Percentiles rank a stretch among this genome's conserved stretches.
These are phyloP conservation scores for Leucogyrophana mollusca DNA, from an alignment of 768 basidiomycete genomes.

Conservation along the genomic window DNA sequence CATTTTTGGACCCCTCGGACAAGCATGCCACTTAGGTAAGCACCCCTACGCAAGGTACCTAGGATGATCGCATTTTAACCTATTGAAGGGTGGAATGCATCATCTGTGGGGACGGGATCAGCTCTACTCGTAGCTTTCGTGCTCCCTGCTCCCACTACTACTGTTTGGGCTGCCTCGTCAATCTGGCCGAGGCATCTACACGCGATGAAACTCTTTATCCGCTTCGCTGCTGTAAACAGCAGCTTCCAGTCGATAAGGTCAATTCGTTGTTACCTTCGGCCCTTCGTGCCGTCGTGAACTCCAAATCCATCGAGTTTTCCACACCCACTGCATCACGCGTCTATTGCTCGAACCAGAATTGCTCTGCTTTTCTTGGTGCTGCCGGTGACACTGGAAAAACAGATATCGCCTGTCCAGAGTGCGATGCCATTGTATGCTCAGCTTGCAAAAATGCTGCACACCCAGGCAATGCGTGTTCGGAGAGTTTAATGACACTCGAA, in stretches of 20 bases:
- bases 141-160: constrained; percentile 48
- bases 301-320: constrained; percentile 47
- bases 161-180: constrained; percentile 41
- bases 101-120: constrained; percentile 39
- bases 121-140: constrained; percentile 23
- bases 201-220: constrained; percentile 54
- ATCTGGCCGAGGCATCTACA: constrained; percentile 40
- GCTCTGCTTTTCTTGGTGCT: constrained; percentile 54
- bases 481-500: constrained; percentile 40
- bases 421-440: constrained; percentile 40
- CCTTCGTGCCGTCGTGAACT: constrained; percentile 32
- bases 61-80: background rate
- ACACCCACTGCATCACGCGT: constrained; percentile 41
- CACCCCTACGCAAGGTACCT: too few species aligned
- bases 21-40: too few species aligned
- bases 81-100: constrained; percentile 33
- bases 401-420: constrained; percentile 38
- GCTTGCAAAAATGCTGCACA: constrained; percentile 51
- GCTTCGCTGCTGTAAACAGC: constrained; percentile 46
- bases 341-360: constrained; percentile 48
- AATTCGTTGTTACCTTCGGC: constrained; percentile 26
- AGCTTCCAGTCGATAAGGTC: constrained; percentile 28
- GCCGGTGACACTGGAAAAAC: constrained; percentile 15
- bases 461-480: constrained; percentile 35
- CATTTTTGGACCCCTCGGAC: too few species aligned